Evolutionary conservation across 1,284 basidiomycete genomes (phyloP).

Genomic region (Crepidotus sp.): DNA sequence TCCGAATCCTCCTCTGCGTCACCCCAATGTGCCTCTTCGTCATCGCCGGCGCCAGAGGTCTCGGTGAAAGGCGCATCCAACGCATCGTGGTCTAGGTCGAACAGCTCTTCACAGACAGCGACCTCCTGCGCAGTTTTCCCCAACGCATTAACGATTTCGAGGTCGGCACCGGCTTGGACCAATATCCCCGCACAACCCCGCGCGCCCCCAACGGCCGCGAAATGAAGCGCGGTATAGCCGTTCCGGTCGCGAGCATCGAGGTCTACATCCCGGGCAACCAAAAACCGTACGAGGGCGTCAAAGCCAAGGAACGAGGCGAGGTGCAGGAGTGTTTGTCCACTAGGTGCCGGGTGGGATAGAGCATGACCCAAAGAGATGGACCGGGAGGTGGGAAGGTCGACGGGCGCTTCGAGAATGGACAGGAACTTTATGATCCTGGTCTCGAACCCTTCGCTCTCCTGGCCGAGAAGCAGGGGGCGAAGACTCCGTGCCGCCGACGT

Average conservation of each 20-base stretch:
- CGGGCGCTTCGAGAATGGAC: slow-evolving; percentile 55
- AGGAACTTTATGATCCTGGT: slow-evolving; percentile 74
- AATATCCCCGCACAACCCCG: slow-evolving; percentile 61
- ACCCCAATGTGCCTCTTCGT: slow-evolving; percentile 60
- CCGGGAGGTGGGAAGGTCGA: slow-evolving; percentile 32
- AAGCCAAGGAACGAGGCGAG: slow-evolving; percentile 80
- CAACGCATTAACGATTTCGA: slow-evolving; percentile 64
- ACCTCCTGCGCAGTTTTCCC: slow-evolving; percentile 80
- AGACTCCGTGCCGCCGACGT: slow-evolving; percentile 25
- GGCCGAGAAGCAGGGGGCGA: slow-evolving; percentile 40
- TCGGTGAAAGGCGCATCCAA: slow-evolving; percentile 28
- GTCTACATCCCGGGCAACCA: slow-evolving; percentile 69
- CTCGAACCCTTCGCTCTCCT: slow-evolving; percentile 61
- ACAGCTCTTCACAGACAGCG: slow-evolving; percentile 48
- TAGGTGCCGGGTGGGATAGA: slow-evolving; percentile 56
- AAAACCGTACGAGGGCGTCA: slow-evolving; percentile 59
- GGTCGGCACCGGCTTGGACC: slow-evolving; percentile 71
- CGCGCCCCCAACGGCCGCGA: slow-evolving; percentile 69
- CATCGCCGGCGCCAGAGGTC: slow-evolving; percentile 32
- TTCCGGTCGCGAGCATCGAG: slow-evolving; percentile 82
- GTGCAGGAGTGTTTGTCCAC: slow-evolving; percentile 82
- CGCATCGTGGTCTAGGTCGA: slow-evolving; percentile 30
- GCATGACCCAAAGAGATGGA: slow-evolving; percentile 34
- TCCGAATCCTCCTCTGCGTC: slow-evolving; percentile 64
- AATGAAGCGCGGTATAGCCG: slow-evolving; percentile 86